Base-by-base conservation (phyloP, 2,329 filamentous ascomycete genomes). In the Teratosphaeria destructans region DNA sequence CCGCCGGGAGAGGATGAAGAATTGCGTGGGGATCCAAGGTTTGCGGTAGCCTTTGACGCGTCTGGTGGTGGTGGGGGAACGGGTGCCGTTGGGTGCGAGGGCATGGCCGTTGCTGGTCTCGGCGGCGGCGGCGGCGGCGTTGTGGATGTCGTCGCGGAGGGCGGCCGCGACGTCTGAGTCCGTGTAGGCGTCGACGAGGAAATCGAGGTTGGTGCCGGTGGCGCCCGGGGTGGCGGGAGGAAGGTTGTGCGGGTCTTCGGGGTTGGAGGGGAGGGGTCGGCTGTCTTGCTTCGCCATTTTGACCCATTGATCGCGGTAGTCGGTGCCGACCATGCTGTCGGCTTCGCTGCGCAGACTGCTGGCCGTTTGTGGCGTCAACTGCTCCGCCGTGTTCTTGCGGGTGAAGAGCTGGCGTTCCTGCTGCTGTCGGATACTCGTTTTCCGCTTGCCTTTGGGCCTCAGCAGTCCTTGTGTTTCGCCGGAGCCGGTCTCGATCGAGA, bases 331-430 rank as follows among this genome's bases (percentile, higher is more conserved):
- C 7, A 67, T 58, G 60, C 79, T 77, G 63, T 81, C 77, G 53
- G 77, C 80, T 67, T 88, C 85, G 58, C 85, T 73, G 23, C 82
- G 68, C 81, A 83, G 32, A 39, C 70, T 73, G 37, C 74, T 75
- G 53, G 80, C 75, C 5, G 74, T 72, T 58, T 68, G 56, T 10
- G 58, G 52, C 11, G 35, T n/a, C 3, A 72, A 69, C 12, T 73
- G 67, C 6, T 82, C 78, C 5, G 79, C 74, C 56, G 81, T 82
- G 75, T 85, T 88, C 73, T 89, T 90, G 34, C 93, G 84, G 0
- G 92, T 96, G 71, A 88, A 99, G 0, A 99, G 82, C 70, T 95
- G 89, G 56, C 89, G 84, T 68, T 97, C 94, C 72, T 99, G 94
- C 64, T 87, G 89, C 67, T 88, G 80, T 66, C 86, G 89, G 61